Evolutionary conservation across 2,329 filamentous ascomycete species (phyloP).

Genomic region (Claviceps citrina): DNA sequence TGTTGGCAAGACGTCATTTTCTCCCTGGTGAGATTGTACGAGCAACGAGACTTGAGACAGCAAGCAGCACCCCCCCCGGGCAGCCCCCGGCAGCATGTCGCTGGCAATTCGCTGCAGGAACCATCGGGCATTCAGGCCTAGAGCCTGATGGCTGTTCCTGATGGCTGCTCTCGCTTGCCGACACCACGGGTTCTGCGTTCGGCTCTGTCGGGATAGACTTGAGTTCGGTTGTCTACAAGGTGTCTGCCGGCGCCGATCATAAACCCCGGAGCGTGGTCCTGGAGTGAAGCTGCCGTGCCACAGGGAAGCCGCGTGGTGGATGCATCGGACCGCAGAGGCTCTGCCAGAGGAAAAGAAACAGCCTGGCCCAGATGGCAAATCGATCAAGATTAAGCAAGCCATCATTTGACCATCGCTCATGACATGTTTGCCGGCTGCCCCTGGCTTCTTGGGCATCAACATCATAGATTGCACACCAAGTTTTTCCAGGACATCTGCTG

Average conservation of each 20-base stretch:
- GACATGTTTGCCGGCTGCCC: not conserved
- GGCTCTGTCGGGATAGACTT: no score
- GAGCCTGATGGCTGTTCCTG: no score
- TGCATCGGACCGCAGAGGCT: not conserved
- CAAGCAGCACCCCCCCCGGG: no score
- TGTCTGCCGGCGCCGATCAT: conserved; percentile 2
- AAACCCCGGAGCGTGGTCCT: not conserved
- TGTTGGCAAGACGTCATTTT: conserved; percentile 1
- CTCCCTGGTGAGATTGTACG: not conserved
- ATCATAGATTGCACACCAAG: no score
- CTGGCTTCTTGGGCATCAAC: not conserved
- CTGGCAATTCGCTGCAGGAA: not conserved
- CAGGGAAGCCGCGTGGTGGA: conserved; percentile 1
- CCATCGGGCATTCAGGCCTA: not conserved
- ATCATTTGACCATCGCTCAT: not conserved
- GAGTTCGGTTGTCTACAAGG: not conserved
- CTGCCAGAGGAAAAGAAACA: not conserved
- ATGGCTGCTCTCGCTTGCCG: not conserved
- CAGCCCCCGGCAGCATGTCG: not conserved
- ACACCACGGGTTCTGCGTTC: no score
- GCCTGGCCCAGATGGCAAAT: not conserved
- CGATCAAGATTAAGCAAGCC: not conserved
- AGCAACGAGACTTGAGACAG: conserved; percentile 2
- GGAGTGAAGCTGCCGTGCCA: not conserved
- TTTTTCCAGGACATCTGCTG: not conserved